These are phyloP conservation scores for Diaporthe humulicola DNA, from an alignment of 2,329 filamentous ascomycete genomes.

Conservation along the genomic window DNA sequence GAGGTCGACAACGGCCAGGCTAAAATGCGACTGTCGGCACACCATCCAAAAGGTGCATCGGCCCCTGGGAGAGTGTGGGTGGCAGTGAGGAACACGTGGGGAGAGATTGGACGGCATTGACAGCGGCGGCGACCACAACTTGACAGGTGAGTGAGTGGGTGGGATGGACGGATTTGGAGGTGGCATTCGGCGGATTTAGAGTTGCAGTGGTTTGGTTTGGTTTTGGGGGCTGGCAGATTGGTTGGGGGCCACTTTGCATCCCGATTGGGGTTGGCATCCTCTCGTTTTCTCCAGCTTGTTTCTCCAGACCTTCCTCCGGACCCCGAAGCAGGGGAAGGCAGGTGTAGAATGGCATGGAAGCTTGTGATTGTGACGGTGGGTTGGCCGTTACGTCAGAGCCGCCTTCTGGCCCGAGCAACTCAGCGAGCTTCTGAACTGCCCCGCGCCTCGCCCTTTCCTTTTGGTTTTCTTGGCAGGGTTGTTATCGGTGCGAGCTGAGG, in stretches of 20 bases:
- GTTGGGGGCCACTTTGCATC: neutral
- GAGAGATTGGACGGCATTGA: conserved; percentile 1
- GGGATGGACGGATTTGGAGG: neutral
- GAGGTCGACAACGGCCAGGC: neutral
- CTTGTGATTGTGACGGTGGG: conserved; percentile 9
- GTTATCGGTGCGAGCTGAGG: neutral
- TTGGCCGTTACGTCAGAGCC: conserved; percentile 13
- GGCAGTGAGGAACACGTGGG: conserved; percentile 17
- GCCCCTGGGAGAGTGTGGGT: neutral
- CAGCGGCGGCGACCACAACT: neutral
- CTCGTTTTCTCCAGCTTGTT: conserved; percentile 25
- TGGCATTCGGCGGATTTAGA: conserved; percentile 18
- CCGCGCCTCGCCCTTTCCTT: neutral
- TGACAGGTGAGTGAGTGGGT: conserved; percentile 7
- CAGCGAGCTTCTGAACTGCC: conserved; percentile 15
- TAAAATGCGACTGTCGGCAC: neutral
- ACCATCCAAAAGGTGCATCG: neutral
- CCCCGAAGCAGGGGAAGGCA: neutral
- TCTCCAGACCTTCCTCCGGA: neutral
- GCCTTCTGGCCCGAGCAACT: conserved; percentile 7
- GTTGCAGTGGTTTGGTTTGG: neutral
- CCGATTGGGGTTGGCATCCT: neutral
- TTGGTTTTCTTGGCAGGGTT: neutral
- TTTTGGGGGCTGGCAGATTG: neutral
- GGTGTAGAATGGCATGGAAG: neutral